phyloP scores from a whole-genome alignment of 1,139 yeast genomes.

The Taiozyma onychis region DNA sequence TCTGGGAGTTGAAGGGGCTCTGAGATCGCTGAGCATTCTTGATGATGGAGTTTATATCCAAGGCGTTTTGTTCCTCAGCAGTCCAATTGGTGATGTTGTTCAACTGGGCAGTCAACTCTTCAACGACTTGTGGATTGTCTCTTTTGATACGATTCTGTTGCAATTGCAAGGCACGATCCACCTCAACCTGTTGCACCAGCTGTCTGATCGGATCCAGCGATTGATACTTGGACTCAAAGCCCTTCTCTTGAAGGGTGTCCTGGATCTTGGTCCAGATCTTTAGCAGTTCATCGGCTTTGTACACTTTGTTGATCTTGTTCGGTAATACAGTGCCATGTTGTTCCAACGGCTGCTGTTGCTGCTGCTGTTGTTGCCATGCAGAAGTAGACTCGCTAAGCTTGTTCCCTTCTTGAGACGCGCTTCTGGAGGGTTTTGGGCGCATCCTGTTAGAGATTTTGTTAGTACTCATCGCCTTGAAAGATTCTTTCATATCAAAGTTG shows the following conservation, averaged over 20 bases:
- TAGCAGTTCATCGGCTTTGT: slow-evolving; percentile 49
- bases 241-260: slow-evolving; percentile 23
- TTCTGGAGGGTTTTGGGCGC: slow-evolving; percentile 26
- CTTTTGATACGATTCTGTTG: slow-evolving; percentile 5
- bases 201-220: slow-evolving; percentile 25
- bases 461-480: slow-evolving; percentile 10
- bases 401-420: slow-evolving; percentile 3
- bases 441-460: slow-evolving; percentile 22
- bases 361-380: slow-evolving; percentile 3
- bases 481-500: too few species aligned
- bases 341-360: slow-evolving; percentile 1
- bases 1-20: not conserved
- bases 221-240: slow-evolving; percentile 27
- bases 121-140: slow-evolving; percentile 1
- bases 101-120: slow-evolving; percentile 10
- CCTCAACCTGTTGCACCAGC: slow-evolving; percentile 24
- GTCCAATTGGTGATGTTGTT: slow-evolving; percentile 19
- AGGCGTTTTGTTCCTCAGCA: slow-evolving; percentile 16
- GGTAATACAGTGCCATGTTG: not conserved
- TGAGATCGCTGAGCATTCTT: slow-evolving; percentile 11
- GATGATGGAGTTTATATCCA: slow-evolving; percentile 21
- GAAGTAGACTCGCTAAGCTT: not conserved
- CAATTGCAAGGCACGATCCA: slow-evolving; percentile 30
- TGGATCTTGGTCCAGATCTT: slow-evolving; percentile 47
- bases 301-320: slow-evolving; percentile 18